These are phyloP conservation scores for Edaphochlamys debaryana DNA, from an alignment of 139 green algal species.

Conservation along the genomic window DNA sequence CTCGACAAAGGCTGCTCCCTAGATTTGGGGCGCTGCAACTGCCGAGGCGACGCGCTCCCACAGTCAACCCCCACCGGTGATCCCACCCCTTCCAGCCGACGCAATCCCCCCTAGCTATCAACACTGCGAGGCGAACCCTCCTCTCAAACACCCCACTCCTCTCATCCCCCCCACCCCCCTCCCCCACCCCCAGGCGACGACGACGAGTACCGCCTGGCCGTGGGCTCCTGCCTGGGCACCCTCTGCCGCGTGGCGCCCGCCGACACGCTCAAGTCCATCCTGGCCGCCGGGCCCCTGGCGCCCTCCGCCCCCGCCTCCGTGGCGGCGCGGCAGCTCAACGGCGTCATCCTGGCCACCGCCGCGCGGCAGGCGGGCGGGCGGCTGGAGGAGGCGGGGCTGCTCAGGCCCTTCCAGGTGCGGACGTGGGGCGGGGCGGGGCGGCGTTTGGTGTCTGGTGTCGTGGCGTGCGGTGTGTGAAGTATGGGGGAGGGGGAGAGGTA, in stretches of 20 bases:
- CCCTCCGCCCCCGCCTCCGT: constrained; percentile 9
- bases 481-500: too few relatives aligned
- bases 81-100: too few relatives aligned
- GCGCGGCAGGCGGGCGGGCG: constrained; percentile 19
- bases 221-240: constrained; percentile 38
- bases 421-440: too few relatives aligned
- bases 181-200: constrained; percentile 13
- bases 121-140: too few relatives aligned
- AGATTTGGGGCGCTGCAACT: too few relatives aligned
- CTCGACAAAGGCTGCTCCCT: too few relatives aligned
- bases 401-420: constrained; percentile 37
- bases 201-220: constrained; percentile 36
- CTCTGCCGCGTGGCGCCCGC: constrained; percentile 36
- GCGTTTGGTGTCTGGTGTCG: too few relatives aligned
- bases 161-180: too few relatives aligned
- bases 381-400: constrained; percentile 47
- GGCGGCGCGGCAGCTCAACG: constrained; percentile 11
- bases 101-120: too few relatives aligned
- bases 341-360: constrained; percentile 44
- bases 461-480: too few relatives aligned
- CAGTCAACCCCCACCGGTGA: too few relatives aligned
- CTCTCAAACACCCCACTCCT: neutral
- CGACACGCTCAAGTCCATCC: constrained; percentile 20
- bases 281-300: constrained; percentile 57
- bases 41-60: too few relatives aligned